These are phyloP conservation scores for Tetrapisispora pingtungensis DNA, from an alignment of 805 yeast species.

Conservation along the genomic window DNA sequence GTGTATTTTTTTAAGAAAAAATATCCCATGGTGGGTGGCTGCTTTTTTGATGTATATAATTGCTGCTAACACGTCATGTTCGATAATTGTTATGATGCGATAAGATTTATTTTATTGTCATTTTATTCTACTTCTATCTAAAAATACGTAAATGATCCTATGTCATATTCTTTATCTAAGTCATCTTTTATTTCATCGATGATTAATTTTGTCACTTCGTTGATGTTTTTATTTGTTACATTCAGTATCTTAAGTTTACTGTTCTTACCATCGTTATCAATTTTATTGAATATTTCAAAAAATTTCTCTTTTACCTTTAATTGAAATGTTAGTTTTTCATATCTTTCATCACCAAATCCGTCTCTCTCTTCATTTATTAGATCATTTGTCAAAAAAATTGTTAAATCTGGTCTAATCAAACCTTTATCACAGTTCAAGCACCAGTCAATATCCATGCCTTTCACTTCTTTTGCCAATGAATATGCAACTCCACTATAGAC, in stretches of 20 bases:
- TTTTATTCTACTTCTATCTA: neutral
- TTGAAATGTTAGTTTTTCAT: slow-evolving; percentile 71
- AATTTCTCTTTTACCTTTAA: slow-evolving; percentile 56
- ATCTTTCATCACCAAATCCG: slow-evolving; percentile 92
- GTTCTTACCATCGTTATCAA: slow-evolving; percentile 18
- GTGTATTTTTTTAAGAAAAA: no score
- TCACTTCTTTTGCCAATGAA: slow-evolving; percentile 58
- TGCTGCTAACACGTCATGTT: no score
- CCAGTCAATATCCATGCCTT: slow-evolving; percentile 61
- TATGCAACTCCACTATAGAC: slow-evolving; percentile 91
- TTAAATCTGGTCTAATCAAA: slow-evolving; percentile 75
- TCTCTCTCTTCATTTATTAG: slow-evolving; percentile 41
- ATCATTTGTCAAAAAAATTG: slow-evolving; percentile 57
- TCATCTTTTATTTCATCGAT: slow-evolving; percentile 28
- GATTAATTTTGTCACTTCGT: slow-evolving; percentile 41
- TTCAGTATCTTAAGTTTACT: slow-evolving; percentile 37
- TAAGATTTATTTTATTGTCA: no score
- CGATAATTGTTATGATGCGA: no score
- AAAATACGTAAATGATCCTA: slow-evolving; percentile 2
- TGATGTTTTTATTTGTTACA: slow-evolving; percentile 51
- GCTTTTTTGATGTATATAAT: no score
- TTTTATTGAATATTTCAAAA: slow-evolving; percentile 33
- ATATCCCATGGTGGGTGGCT: no score
- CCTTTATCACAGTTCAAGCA: slow-evolving; percentile 75
- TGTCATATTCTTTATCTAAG: neutral